Base-by-base conservation (phyloP, 1,284 basidiomycete species). In the Rhodotorula mucilaginosa region DNA sequence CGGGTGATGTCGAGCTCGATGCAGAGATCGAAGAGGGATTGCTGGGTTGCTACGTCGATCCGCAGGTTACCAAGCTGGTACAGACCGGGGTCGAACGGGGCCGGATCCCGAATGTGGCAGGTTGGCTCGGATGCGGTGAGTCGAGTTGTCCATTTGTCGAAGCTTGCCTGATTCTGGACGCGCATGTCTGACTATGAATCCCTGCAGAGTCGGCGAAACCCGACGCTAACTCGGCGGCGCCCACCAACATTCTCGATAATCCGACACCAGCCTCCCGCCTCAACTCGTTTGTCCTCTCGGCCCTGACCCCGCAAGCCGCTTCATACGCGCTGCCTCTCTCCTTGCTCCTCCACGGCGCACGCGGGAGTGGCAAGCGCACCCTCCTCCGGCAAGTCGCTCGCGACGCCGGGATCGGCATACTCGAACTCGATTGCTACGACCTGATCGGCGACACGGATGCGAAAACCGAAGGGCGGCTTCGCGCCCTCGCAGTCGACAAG, bases 351-450 rank as follows among this genome's bases (percentile, higher is more conserved):
- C 88, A 89, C 73, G 93, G 93, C 2, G 83, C 87, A 1, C 82
- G 88, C 59, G 92, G 92, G 2, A 82, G 83, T 3, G 92, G 93
- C 2, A 95, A 94, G 81, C 87, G 86, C 69, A 89, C 88, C 0
- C 68, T 85, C 15, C 78, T 83, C 2, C 54, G 71, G 5, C 67
- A 63, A 81, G 87, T 90, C 3, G 88, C 91, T 5, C 84, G 86
- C 60, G 79, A 81, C 7, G 81, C 91, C 3, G 92, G 91, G 12
- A 84, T 95, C 69, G 92, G 94, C 80, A 71, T 94, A 0, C 83
- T 93, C 18, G 91, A 94, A 92, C 84, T 96, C 58, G 89, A 96
- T 75, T 95, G 92, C 80, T 97, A 89, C 79, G 88, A 92, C 69
- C 80, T 96, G 19, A 79, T 96, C 18, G 90, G 89, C 2, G 95